Evolutionary conservation across 495 filamentous ascomycete genomes (phyloP), one percentile per base, ranked within the genome.

Genomic region (Choiromyces venosus): DNA sequence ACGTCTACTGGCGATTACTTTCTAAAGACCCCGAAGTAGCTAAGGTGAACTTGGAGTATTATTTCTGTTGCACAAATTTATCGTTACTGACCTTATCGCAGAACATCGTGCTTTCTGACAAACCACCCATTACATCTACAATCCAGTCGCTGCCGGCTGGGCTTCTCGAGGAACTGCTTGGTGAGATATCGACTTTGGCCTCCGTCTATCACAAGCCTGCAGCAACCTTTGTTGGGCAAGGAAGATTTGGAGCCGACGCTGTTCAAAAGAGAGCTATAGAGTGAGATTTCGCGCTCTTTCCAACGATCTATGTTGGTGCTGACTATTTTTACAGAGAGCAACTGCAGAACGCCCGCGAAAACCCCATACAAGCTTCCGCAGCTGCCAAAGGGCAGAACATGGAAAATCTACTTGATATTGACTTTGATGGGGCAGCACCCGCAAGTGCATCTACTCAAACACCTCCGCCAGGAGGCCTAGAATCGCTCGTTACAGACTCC

Each of bases 131-230:
- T 81, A 90, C 92, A 40, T 93, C 94, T 29, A 98, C 95, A 18
- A 96, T 97, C 82, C 91, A 89, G 76, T 93, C 92, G 68, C 87
- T 98, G 29, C 93, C 96, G 2, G 87, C 91, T 29, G 83, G 87
- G 12, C 87, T 98, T 9, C 89, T 99, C 25, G 93, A 98, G 39
- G 88, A 92, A 77, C 89, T 99, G 5, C 88, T 98, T 18, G 86
- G 86, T 7, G 93, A 98, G 82, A 88, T 99, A 19, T 97, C 94
- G n/a, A 97, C 96, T 18, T 88, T 99, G 33, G 93, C 95, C 2
- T 97, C 94, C 18, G 95, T 99, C n/a, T 99, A 99, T 84, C 95
- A 98, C 87, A 98, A 97, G 84, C 94, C 94, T 21, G 93, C 95
- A 46, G 93, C 95, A 84, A 93, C 93, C 7, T 98, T 99, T 84